Conservation (phyloP, 1,284 basidiomycete species). For the Leccinum discolor region DNA sequence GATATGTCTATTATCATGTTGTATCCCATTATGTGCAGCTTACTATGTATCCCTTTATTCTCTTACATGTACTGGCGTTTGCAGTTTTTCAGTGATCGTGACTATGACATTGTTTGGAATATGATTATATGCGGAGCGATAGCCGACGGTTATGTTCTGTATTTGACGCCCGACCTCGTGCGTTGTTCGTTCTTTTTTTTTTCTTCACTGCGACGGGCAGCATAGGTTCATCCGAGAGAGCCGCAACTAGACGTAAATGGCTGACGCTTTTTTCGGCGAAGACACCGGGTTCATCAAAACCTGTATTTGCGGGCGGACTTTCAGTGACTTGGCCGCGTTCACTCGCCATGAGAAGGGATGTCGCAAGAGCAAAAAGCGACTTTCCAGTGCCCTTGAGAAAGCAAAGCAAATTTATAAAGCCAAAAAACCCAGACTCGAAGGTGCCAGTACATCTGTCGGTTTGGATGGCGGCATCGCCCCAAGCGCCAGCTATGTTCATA, state of each 20-base stretch:
- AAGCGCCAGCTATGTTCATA: neutral
- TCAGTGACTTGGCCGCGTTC: no score
- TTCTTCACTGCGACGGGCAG: neutral
- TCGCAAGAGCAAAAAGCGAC: no score
- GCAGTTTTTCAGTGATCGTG: no score
- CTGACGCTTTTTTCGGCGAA: neutral
- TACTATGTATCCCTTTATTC: no score
- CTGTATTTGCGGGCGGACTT: neutral
- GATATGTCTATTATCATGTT: no score
- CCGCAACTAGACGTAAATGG: neutral
- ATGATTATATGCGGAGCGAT: no score
- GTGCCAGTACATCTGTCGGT: neutral
- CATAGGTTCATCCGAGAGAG: neutral
- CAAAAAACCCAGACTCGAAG: neutral
- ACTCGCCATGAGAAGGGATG: no score
- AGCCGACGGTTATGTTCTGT: no score
- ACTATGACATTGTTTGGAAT: no score
- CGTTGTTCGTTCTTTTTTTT: neutral
- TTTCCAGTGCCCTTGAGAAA: neutral
- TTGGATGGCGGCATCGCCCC: neutral
- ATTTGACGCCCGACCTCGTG: no score
- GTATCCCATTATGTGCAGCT: neutral
- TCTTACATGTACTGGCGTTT: no score
- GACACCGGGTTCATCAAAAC: no score
- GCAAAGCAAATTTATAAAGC: neutral